Evolutionary conservation across 2,329 filamentous ascomycete species (phyloP).

Genomic region (Ascochyta clinopodiicola): DNA sequence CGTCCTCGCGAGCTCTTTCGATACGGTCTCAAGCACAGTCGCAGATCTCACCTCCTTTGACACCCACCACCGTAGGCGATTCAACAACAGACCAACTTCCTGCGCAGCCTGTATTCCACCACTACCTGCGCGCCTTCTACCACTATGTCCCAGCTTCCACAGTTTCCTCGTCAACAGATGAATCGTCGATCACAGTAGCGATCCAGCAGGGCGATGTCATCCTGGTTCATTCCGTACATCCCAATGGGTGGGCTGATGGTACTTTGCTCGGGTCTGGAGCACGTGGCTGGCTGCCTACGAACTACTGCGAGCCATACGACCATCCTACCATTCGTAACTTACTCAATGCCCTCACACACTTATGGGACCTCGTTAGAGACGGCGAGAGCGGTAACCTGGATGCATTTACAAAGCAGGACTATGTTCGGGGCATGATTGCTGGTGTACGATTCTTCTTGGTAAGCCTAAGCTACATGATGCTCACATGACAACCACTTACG

Average conservation of each 20-base stretch:
- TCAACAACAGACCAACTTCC: slow-evolving; percentile 56
- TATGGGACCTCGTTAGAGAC: slow-evolving; percentile 88
- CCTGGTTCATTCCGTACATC: slow-evolving; percentile 93
- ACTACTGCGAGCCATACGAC: slow-evolving; percentile 96
- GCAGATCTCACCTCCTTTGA: slow-evolving; percentile 79
- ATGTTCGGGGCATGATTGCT: slow-evolving; percentile 91
- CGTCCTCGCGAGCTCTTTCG: slow-evolving; percentile 42
- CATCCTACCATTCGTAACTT: slow-evolving; percentile 85
- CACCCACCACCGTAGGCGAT: slow-evolving; percentile 72
- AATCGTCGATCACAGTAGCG: slow-evolving; percentile 73
- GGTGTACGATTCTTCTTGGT: slow-evolving; percentile 90
- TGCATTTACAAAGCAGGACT: slow-evolving; percentile 88
- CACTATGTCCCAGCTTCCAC: slow-evolving; percentile 83
- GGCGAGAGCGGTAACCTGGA: slow-evolving; percentile 76
- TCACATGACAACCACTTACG: slow-evolving; percentile 22
- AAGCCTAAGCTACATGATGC: slow-evolving; percentile 50
- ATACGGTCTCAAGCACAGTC: slow-evolving; percentile 41
- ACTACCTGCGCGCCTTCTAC: slow-evolving; percentile 93
- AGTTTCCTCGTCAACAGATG: slow-evolving; percentile 76
- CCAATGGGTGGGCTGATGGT: slow-evolving; percentile 98
- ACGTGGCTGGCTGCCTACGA: slow-evolving; percentile 94
- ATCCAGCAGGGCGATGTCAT: slow-evolving; percentile 91
- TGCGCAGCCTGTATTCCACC: slow-evolving; percentile 78
- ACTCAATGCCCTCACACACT: slow-evolving; percentile 83
- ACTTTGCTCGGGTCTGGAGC: slow-evolving; percentile 85